These are phyloP conservation scores for Citrus glauca DNA, from an alignment of 345 rosid genomes.

Conservation along the genomic window DNA sequence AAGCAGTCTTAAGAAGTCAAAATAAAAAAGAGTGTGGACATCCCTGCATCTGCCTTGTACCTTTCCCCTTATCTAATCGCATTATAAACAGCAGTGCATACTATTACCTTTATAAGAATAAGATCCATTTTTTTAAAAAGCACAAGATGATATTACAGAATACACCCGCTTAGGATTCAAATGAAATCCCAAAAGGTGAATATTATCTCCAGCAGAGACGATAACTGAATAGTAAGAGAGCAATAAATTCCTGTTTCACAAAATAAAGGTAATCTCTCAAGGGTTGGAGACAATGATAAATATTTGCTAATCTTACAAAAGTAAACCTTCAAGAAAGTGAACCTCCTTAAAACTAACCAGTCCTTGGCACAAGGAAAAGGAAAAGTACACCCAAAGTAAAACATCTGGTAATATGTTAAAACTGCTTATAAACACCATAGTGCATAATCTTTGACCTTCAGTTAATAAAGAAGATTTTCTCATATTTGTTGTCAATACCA, in stretches of 20 bases:
- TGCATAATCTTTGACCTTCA: not conserved
- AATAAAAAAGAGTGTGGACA: not conserved
- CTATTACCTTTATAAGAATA: not conserved
- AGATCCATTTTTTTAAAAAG: not conserved
- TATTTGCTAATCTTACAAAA: not conserved
- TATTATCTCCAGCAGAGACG: not conserved
- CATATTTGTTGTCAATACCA: not conserved
- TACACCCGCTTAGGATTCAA: not conserved
- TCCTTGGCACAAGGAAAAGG: not conserved
- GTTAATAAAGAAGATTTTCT: not conserved
- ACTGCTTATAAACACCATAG: not conserved
- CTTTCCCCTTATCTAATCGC: not conserved
- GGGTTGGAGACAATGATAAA: not conserved
- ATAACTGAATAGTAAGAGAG: not conserved
- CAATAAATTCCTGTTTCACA: not conserved
- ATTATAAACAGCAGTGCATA: not conserved
- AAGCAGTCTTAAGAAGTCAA: not conserved
- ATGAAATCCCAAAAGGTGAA: not conserved
- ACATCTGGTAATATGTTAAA: not conserved
- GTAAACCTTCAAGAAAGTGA: conserved; percentile 4
- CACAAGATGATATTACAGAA: not conserved
- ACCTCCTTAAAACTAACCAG: not conserved
- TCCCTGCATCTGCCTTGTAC: not conserved
- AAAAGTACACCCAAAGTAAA: not conserved
- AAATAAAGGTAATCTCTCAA: not conserved